Evolutionary conservation across 306 rosid species (phyloP).

Genomic region (Carpinus fangiana): DNA sequence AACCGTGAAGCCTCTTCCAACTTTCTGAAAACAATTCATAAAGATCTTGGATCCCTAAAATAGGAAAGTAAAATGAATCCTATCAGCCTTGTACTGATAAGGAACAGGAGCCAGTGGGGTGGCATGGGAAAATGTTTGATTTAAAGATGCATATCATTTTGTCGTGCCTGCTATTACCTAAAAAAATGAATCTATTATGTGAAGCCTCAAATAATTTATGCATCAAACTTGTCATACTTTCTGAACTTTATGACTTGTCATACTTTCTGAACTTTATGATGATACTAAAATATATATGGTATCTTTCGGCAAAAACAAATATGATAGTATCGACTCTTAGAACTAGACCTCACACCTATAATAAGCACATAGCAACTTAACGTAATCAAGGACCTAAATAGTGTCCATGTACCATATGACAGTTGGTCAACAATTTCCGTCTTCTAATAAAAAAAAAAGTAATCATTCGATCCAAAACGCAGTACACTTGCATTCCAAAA

Average conservation of each 20-base stretch:
- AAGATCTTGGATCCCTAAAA: conserved; percentile 1
- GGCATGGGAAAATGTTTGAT: not conserved
- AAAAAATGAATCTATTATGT: not conserved
- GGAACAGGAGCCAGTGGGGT: not conserved
- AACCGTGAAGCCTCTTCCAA: not conserved
- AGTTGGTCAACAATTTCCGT: no score
- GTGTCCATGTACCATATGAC: no score
- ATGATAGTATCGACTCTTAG: not conserved
- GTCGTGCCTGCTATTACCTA: not conserved
- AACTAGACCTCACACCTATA: not conserved
- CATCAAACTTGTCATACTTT: not conserved
- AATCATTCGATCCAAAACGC: no score
- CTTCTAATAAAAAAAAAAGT: no score
- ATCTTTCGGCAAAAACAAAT: not conserved
- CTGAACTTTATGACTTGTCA: not conserved
- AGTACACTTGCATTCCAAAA: no score
- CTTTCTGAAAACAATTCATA: not conserved
- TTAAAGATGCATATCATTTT: not conserved
- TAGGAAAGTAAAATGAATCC: not conserved
- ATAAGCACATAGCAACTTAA: not conserved
- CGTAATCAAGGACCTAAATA: not conserved
- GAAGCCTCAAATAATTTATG: not conserved
- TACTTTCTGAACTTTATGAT: not conserved
- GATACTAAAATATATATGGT: not conserved
- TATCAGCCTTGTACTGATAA: not conserved